These are phyloP conservation scores for Guillardia theta DNA, from an alignment of 78 protist genomes.

Conservation along the genomic window DNA sequence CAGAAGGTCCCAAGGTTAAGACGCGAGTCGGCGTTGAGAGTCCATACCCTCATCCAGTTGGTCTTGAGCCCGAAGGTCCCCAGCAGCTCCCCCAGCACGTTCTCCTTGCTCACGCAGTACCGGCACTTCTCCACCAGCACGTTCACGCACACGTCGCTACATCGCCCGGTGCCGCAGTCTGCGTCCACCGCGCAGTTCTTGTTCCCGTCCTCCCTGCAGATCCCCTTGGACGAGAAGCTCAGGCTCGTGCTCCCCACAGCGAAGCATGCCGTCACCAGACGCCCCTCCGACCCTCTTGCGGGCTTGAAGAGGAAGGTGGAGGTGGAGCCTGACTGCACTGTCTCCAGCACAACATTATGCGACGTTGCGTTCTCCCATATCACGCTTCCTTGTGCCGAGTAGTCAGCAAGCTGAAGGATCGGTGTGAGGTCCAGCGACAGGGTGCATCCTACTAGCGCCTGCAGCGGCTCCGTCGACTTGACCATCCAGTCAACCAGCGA, in stretches of 20 bases:
- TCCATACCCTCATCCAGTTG: constrained; percentile 12
- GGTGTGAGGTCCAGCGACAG: not conserved
- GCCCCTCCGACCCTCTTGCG: not conserved
- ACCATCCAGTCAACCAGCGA: not conserved
- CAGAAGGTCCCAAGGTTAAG: not conserved
- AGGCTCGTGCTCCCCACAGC: not conserved
- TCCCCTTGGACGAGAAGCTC: no score
- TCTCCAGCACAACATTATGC: not conserved
- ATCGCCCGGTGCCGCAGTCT: not conserved
- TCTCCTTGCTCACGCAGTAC: not conserved
- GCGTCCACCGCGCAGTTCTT: not conserved
- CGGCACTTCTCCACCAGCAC: constrained; percentile 8
- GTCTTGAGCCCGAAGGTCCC: not conserved
- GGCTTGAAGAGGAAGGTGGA: not conserved
- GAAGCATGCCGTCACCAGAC: not conserved
- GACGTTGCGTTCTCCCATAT: not conserved
- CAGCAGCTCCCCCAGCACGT: not conserved
- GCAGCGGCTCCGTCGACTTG: not conserved
- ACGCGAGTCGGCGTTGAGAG: not conserved
- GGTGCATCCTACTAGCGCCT: not conserved
- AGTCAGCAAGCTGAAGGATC: not conserved
- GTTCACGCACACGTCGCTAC: not conserved
- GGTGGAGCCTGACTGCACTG: not conserved
- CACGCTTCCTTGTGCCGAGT: not conserved
- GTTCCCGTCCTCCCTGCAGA: not conserved